phyloP scores from a whole-genome alignment of 2,329 filamentous ascomycete species.

The Ascochyta viciae-villosae region DNA sequence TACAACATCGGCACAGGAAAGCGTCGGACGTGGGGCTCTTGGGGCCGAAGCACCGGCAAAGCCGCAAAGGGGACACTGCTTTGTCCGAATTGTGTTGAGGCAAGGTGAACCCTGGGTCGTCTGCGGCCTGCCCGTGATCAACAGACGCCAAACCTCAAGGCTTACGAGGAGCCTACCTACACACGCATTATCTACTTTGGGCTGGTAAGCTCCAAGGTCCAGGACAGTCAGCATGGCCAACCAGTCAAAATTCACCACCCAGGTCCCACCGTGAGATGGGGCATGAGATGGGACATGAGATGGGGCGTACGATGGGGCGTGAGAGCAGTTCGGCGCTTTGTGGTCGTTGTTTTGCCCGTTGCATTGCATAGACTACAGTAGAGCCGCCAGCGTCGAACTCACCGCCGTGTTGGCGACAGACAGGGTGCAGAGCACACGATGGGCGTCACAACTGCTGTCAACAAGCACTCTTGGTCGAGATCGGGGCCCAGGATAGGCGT shows the following conservation, averaged over 20 bases:
- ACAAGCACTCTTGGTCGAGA: not conserved
- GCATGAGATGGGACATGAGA: too few species aligned
- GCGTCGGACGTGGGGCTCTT: not conserved
- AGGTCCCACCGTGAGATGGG: too few species aligned
- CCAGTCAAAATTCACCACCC: not conserved
- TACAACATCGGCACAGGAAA: not conserved
- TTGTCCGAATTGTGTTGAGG: not conserved
- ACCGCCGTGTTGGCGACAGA: not conserved
- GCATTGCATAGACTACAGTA: too few species aligned
- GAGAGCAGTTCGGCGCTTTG: too few species aligned
- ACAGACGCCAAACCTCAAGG: not conserved
- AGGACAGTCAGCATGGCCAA: not conserved
- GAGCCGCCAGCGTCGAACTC: not conserved
- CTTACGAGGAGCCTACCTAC: not conserved
- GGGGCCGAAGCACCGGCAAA: constrained; percentile 5
- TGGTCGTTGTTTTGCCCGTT: too few species aligned
- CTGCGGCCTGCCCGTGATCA: not conserved
- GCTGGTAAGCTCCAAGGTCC: not conserved
- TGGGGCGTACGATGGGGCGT: not conserved
- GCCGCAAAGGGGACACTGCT: not conserved
- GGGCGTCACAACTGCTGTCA: not conserved
- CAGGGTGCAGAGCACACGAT: not conserved
- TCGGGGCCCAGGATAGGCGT: not conserved
- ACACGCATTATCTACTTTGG: not conserved
- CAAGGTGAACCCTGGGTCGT: not conserved